Base-by-base conservation (phyloP, 2,329 filamentous ascomycete species). In the Fusarium praegraminearum region DNA sequence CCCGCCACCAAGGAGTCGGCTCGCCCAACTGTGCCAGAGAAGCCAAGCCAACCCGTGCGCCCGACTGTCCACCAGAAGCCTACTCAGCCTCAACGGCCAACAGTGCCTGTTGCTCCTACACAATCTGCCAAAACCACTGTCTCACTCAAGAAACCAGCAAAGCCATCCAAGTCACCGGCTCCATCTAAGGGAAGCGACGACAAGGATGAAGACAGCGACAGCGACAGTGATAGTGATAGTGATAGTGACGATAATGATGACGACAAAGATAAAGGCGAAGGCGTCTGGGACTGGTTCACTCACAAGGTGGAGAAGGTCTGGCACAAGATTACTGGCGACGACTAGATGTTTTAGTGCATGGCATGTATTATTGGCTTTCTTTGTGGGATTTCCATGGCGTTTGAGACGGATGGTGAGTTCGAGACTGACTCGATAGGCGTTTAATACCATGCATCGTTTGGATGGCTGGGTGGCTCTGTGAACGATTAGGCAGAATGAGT, bases 211-310 rank as follows among this genome's bases (percentile, higher is more conserved):
- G 68, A 60, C 15, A 57, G 57, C 7, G 62, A 63, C 9, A 55
- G 59, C n/a, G 57, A 70, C 15, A 57, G 57, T 7, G 62, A 63
- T 11, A 55, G 59, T 20, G 57, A 70, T 3, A 69, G 60, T 4
- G 57, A 70, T 3, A 58, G 62, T 7, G 60, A 74, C 8, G 74
- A 77, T 6, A 73, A 74, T 7, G 74, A 77, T 6, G 73, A 75
- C 4, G 70, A 76, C 8, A 69, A 78, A 1, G 24, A 50, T 18
- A 75, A 78, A 35, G 75, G 78, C 18, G 75, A 83, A 63, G 76
- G 77, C 7, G 79, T 84, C 35, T 87, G 85, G 84, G 79, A 84
- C 50, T 88, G 86, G 86, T 70, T 88, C 15, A 83, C 80, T 4
- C 82, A 81, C 36, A 83, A 86, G 65, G 73, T 87, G 15, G 79